Conservation (phyloP, 257 asterid genomes). For the Solanum chaucha region DNA sequence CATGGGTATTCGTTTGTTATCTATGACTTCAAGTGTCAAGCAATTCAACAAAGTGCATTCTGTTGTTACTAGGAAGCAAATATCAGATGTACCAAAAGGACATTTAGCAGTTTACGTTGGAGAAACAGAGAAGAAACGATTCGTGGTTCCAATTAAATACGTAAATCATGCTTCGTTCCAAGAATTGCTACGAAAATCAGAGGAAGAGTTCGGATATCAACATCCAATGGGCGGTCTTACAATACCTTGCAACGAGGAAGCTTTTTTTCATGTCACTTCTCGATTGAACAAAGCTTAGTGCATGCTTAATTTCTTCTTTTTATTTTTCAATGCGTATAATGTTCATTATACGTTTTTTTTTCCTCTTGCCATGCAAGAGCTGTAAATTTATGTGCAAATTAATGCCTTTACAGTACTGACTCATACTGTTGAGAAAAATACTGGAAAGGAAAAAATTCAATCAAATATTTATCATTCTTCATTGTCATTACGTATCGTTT, state of each 20-base stretch:
- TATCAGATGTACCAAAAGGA: constrained; percentile 4
- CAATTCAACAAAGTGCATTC: constrained; percentile 15
- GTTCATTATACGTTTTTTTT: background rate
- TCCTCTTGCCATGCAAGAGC: background rate
- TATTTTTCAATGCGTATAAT: background rate
- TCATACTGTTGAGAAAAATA: background rate
- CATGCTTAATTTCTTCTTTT: no score
- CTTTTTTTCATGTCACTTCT: constrained; percentile 2
- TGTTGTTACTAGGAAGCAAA: background rate
- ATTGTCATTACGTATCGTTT: background rate
- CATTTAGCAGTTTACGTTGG: constrained; percentile 5
- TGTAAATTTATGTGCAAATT: background rate
- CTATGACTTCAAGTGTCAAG: constrained; percentile 4
- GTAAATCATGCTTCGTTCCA: background rate
- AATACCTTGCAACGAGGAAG: constrained; percentile 3
- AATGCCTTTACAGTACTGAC: background rate
- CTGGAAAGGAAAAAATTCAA: background rate
- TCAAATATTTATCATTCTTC: background rate
- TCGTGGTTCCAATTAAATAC: background rate
- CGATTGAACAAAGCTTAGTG: background rate
- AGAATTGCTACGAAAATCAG: background rate
- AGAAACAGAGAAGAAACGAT: constrained; percentile 2
- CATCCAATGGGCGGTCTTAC: constrained; percentile 8
- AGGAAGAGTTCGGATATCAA: constrained; percentile 3
- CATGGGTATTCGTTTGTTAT: constrained; percentile 24